Percentiles rank a stretch among this genome's conserved stretches.
Conservation (phyloP, 768 basidiomycete genomes). For the Auriculariales sp. region DNA sequence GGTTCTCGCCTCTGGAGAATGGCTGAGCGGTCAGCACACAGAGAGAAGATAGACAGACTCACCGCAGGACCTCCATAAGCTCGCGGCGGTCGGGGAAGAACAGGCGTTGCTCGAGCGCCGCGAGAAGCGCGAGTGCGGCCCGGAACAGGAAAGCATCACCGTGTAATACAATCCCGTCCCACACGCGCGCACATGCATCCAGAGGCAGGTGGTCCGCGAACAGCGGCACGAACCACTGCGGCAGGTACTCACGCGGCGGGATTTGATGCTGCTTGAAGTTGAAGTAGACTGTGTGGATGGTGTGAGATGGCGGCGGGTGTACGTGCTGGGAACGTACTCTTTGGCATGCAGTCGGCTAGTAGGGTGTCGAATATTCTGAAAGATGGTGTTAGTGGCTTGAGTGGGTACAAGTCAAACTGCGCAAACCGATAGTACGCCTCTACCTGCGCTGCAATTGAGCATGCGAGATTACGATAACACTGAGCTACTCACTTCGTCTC, state of each 20-base stretch:
- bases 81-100: conserved; percentile 80
- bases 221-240: conserved; percentile 66
- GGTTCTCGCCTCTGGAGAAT: conserved; percentile 54
- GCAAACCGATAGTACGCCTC: conserved; percentile 79
- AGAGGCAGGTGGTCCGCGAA: conserved; percentile 83
- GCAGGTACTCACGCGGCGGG: conserved; percentile 71
- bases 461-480: neutral
- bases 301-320: neutral
- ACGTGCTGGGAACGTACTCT: conserved; percentile 38
- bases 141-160: conserved; percentile 86
- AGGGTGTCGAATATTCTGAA: conserved; percentile 81
- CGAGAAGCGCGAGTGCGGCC: conserved; percentile 66
- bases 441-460: conserved; percentile 32
- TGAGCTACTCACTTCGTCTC: conserved; percentile 57
- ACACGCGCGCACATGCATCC: conserved; percentile 76
- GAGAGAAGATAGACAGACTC: conserved; percentile 15
- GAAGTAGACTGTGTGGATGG: conserved; percentile 57
- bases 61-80: conserved; percentile 66
- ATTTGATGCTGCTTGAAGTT: conserved; percentile 92
- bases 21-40: conserved; percentile 6
- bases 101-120: conserved; percentile 68
- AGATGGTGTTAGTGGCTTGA: conserved; percentile 2
- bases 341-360: conserved; percentile 86
- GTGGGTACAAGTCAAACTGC: neutral
- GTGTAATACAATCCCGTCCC: conserved; percentile 79